These are phyloP conservation scores for Ilex aquifolium DNA, from an alignment of 257 asterid genomes.

Conservation along the genomic window DNA sequence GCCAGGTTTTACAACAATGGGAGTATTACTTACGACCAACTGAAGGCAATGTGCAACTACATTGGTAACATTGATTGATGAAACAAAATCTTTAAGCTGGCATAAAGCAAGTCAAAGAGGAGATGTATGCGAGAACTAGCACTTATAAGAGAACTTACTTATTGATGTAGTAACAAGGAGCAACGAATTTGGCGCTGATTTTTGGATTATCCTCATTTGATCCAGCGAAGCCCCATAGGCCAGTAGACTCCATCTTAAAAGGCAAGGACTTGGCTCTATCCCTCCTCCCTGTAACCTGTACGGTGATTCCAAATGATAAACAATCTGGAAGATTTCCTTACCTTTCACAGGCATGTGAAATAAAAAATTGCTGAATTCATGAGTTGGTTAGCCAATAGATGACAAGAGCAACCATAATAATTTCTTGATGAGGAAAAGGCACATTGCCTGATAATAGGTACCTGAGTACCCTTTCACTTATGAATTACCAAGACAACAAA, in stretches of 20 bases:
- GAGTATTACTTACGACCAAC: too few species aligned
- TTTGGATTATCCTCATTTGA: constrained; percentile 79
- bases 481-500: too few species aligned
- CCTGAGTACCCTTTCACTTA: too few species aligned
- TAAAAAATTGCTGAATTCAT: too few species aligned
- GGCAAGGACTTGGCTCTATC: constrained; percentile 96
- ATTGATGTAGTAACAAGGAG: constrained; percentile 84
- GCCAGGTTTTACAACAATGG: too few species aligned
- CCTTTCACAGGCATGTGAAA: too few species aligned
- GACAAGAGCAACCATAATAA: too few species aligned
- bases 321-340: not conserved
- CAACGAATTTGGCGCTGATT: constrained; percentile 75
- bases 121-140: not conserved
- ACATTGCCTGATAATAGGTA: not conserved
- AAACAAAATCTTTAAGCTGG: not conserved
- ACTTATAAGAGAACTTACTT: constrained; percentile 47
- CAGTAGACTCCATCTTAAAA: constrained; percentile 80
- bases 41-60: too few species aligned
- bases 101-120: not conserved
- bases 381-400: too few species aligned
- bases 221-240: constrained; percentile 90
- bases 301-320: not conserved
- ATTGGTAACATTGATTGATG: not conserved
- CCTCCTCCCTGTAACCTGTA: constrained; percentile 93
- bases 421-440: not conserved